Conservation (phyloP, 1,139 yeast species). For the Candida sanyaensis region DNA sequence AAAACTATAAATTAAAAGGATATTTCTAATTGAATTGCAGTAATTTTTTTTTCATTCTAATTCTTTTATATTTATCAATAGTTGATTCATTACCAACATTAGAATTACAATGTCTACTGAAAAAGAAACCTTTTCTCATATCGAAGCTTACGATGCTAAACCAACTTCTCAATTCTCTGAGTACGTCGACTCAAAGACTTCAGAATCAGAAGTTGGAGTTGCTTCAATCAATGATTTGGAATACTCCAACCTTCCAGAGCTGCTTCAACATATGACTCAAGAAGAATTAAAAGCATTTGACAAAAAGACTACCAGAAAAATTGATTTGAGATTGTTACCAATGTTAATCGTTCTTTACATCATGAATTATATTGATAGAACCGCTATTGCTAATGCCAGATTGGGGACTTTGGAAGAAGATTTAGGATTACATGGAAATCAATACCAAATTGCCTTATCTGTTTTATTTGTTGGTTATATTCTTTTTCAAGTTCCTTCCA, state of each 20-base stretch:
- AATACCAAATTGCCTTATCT: constrained; percentile 58
- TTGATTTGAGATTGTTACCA: constrained; percentile 58
- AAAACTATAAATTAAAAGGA: not conserved
- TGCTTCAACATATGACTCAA: constrained; percentile 30
- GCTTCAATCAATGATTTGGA: constrained; percentile 9
- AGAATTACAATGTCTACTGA: not conserved
- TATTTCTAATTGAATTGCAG: not conserved
- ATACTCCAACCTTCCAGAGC: constrained; percentile 29
- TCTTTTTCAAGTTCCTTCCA: constrained; percentile 59
- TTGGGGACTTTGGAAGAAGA: constrained; percentile 59
- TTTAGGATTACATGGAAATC: constrained; percentile 45
- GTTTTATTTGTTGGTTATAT: constrained; percentile 65
- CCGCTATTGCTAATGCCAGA: constrained; percentile 63
- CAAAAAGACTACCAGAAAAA: constrained; percentile 42
- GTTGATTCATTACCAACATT: not conserved
- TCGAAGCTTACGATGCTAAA: constrained; percentile 7
- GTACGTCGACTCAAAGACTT: constrained; percentile 1
- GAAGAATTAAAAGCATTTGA: constrained; percentile 43
- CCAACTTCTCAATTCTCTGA: constrained; percentile 11
- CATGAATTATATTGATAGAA: constrained; percentile 58
- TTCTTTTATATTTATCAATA: not conserved
- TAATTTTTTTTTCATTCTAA: not conserved
- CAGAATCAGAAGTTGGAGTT: constrained; percentile 8
- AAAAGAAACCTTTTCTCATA: not conserved
- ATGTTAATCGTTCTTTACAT: constrained; percentile 54